phyloP scores from a whole-genome alignment of 331 rosid species.

The Acacia concinna region DNA sequence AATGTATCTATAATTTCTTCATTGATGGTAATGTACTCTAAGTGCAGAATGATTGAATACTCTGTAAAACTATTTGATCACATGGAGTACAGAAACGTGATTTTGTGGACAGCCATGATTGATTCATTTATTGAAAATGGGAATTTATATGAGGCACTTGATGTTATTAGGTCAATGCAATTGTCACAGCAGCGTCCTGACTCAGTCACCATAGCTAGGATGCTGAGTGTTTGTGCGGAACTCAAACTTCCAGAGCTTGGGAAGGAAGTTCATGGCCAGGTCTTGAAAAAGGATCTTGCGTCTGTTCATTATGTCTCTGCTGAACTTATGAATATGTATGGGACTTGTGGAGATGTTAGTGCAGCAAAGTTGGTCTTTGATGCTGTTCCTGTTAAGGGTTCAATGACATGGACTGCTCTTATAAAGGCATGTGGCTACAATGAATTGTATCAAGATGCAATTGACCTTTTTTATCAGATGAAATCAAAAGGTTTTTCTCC shows the following conservation, averaged over 20 bases:
- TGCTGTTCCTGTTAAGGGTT: slow-evolving; percentile 63
- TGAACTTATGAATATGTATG: slow-evolving; percentile 67
- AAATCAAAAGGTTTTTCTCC: slow-evolving; percentile 48
- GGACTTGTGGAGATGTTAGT: slow-evolving; percentile 50
- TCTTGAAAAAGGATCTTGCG: slow-evolving; percentile 55
- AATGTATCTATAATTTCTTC: slow-evolving; percentile 65
- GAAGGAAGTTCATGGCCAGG: slow-evolving; percentile 76
- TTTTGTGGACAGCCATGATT: slow-evolving; percentile 83
- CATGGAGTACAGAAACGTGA: slow-evolving; percentile 60
- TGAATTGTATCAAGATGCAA: slow-evolving; percentile 50
- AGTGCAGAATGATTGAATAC: slow-evolving; percentile 59
- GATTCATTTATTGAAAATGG: slow-evolving; percentile 58
- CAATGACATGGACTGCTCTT: slow-evolving; percentile 87
- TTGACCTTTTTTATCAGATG: slow-evolving; percentile 60
- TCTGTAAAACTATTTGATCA: slow-evolving; percentile 50
- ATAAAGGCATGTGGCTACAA: slow-evolving; percentile 61
- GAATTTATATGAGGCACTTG: slow-evolving; percentile 47
- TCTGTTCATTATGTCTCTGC: slow-evolving; percentile 62
- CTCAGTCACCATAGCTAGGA: slow-evolving; percentile 64
- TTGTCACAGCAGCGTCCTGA: slow-evolving; percentile 70
- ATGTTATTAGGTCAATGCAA: slow-evolving; percentile 65
- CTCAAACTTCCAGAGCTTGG: slow-evolving; percentile 58
- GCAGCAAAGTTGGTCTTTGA: slow-evolving; percentile 55
- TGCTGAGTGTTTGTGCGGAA: slow-evolving; percentile 54
- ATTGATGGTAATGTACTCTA: slow-evolving; percentile 75